A percentile compares a stretch with the other conserved stretches of the same genome.
Conservation (phyloP, 1,284 basidiomycete species). For the Cryptococcus sp. region DNA sequence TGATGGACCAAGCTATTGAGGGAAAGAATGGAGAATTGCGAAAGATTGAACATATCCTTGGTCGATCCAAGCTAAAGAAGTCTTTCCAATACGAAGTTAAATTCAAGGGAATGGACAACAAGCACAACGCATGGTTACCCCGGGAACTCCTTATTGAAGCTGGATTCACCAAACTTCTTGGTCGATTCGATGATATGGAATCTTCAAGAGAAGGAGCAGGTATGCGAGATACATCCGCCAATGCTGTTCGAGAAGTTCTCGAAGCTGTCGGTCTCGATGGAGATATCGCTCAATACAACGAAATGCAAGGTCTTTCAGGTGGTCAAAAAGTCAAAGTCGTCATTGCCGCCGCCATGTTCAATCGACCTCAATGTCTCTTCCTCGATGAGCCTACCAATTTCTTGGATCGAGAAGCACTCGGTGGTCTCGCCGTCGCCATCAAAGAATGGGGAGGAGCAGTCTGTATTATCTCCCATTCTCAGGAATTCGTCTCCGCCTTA, state of each 20-base stretch:
- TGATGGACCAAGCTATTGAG: slow-evolving; percentile 83
- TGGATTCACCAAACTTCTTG: slow-evolving; percentile 86
- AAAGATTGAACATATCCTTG: slow-evolving; percentile 81
- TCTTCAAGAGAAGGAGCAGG: slow-evolving; percentile 91
- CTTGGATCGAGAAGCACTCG: slow-evolving; percentile 60
- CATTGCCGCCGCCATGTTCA: slow-evolving; percentile 91
- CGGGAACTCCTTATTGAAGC: slow-evolving; percentile 84
- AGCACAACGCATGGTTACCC: slow-evolving; percentile 85
- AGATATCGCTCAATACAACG: slow-evolving; percentile 95
- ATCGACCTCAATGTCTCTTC: slow-evolving; percentile 57
- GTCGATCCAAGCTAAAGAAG: slow-evolving; percentile 97
- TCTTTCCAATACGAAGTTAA: slow-evolving; percentile 94
- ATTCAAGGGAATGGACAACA: slow-evolving; percentile 91
- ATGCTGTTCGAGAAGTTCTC: slow-evolving; percentile 78
- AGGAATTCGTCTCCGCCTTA: slow-evolving; percentile 79
- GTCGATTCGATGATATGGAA: slow-evolving; percentile 96
- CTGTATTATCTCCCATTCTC: slow-evolving; percentile 94
- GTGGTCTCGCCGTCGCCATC: slow-evolving; percentile 93
- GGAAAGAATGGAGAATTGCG: slow-evolving; percentile 88
- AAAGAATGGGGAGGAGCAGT: slow-evolving; percentile 95
- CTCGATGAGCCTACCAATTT: slow-evolving; percentile 96
- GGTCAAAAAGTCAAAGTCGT: slow-evolving; percentile 98
- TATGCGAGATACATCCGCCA: slow-evolving; percentile 71
- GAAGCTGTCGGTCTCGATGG: slow-evolving; percentile 96
- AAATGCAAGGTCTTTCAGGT: slow-evolving; percentile 84